Evolutionary conservation across 2,329 filamentous ascomycete genomes (phyloP), one percentile per base, ranked within the genome.

Genomic region (Phaeosphaeriaceae sp.): DNA sequence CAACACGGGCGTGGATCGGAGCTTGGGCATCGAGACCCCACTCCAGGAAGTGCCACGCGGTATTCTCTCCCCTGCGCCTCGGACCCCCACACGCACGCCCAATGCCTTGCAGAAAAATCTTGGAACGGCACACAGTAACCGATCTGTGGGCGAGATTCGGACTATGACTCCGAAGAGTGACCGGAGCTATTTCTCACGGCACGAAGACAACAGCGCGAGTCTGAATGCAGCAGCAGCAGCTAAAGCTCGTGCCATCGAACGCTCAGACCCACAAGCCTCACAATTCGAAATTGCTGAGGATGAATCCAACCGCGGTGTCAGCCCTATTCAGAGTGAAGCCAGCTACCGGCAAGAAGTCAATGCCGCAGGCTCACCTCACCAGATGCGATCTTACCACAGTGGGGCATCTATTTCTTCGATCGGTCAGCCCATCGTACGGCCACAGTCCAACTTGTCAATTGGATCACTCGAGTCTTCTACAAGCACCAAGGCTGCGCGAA

Each of bases 321-420:
- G 93, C 72, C 94, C 94, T 0, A 93, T 96, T 58, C 93, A 95
- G 66, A 97, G 93, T 69, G 91, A 97, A 17, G 94, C 92, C 11
- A 95, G 93, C 61, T 94, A 93, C 69, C 66, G 65, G 25, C 72
- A 75, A 20, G 72, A 70, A 21, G 54, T 61, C 5, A 57, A 63
- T 5, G 53, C 49, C 15, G 66, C 63, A 22, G 68, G 66, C 15
- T 76, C 72, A 25, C 53, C 88, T 83, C 68, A 79, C 81, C 25
- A 66, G 51, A 62, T 76, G 25, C 83, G 86, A 85, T 67, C 85
- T 51, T 58, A 76, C 62, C 65, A 75, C 27, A 78, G 76, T 60
- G 69, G 62, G 19, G 71, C 69, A 19, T 86, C 84, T 1, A 80
- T 88, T 25, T 88, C 89, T 1, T 90, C 90, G 1, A 82, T 86